Evolutionary conservation across 2,329 filamentous ascomycete genomes (phyloP), one percentile per base, ranked within the genome.

Genomic region (Epichloe sibirici): DNA sequence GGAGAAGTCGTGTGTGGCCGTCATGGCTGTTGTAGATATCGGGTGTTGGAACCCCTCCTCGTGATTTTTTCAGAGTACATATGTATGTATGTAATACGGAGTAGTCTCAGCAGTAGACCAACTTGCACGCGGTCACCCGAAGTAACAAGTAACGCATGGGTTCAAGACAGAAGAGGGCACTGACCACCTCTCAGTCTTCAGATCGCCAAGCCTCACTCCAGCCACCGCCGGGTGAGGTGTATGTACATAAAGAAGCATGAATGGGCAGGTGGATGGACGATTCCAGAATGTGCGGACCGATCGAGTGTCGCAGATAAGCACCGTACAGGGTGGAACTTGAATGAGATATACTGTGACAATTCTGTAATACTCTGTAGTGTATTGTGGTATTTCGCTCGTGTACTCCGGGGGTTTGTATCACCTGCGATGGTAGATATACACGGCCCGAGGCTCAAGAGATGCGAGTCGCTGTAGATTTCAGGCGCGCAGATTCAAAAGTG

Each of bases 1-100:
- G 40, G 57, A 61, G 53, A 61, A 50, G 53, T 28, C 52, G 44
- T 49, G 21, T 5, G 17, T 34, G 23, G 34, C 13, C 17, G 47
- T 49, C 51, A 56, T 56, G 44, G 17, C 11, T 35, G 51, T 17
- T 31, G 31, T 3, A 45, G 44, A 46, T 37, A 9, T 13, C 8
- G 23, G 37, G 13, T 38, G 31, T 49, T 8, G 49, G 17, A 45
- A 13, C 17, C 15, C 37, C 38, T n/a, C 37, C 5, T 39, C 37
- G 37, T 39, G 37, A n/a, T 39, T 12, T 39, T 39, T n/a, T 15
- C 37, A 39, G n/a, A n/a, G 37, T n/a, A 39, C 5, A 1, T 1
- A 23, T 37, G 2, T 37, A 39, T 5, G 35, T 1, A 23, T 37
- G 2, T 37, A 21, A 21, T 21, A 37, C 9, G 37, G 37, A 7